Evolutionary conservation across 106 monocot genomes (phyloP).

Genomic region (Acorus calamus): DNA sequence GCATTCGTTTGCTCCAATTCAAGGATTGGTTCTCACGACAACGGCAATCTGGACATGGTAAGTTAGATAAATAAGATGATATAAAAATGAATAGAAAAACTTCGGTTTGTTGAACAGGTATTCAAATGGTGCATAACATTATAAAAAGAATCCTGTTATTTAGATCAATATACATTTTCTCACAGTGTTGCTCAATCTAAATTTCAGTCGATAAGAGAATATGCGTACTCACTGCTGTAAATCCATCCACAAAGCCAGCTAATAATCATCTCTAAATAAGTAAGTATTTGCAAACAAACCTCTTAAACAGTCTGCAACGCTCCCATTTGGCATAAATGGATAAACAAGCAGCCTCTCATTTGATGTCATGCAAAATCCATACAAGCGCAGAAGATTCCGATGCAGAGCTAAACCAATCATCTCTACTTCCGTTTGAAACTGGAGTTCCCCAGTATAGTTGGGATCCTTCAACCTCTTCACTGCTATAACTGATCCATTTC

Average conservation of each 20-base stretch:
- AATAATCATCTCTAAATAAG: too few relatives aligned
- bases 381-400: slow-evolving; percentile 68
- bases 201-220: too few relatives aligned
- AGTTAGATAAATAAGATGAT: not conserved
- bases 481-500: slow-evolving; percentile 60
- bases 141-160: too few relatives aligned
- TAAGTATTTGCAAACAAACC: slow-evolving; percentile 31
- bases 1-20: slow-evolving; percentile 82
- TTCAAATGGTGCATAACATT: not conserved
- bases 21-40: slow-evolving; percentile 41
- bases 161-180: too few relatives aligned
- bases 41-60: slow-evolving; percentile 30
- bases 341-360: slow-evolving; percentile 81
- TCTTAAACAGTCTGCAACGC: slow-evolving; percentile 91
- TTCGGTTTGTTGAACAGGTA: too few relatives aligned
- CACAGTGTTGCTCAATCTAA: too few relatives aligned
- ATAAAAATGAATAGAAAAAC: too few relatives aligned
- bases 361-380: slow-evolving; percentile 90
- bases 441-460: slow-evolving; percentile 79
- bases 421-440: slow-evolving; percentile 99
- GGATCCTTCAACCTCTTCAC: slow-evolving; percentile 94
- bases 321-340: slow-evolving; percentile 95
- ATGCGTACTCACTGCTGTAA: too few relatives aligned
- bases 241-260: too few relatives aligned
- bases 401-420: slow-evolving; percentile 96